Conservation (phyloP, 495 filamentous ascomycete genomes). For the Penicillium simplicissimum region DNA sequence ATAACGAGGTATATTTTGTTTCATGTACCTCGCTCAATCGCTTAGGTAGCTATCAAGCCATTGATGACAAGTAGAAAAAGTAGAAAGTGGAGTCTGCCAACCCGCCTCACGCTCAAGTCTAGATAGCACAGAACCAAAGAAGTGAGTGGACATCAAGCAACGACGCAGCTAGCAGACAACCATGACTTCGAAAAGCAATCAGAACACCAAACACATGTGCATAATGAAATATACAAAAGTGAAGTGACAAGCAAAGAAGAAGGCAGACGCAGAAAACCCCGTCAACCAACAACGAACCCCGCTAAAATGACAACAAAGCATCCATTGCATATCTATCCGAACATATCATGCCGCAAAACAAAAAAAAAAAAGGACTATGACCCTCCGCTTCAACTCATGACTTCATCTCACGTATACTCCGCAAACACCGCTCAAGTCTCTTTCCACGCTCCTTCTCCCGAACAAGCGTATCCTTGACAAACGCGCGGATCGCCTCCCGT, state of each 20-base stretch:
- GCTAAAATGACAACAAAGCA: neutral
- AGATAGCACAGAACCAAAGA: neutral
- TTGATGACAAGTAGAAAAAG: constrained; percentile 4
- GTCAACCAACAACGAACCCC: neutral
- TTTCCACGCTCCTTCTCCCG: constrained; percentile 77
- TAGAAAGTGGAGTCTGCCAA: neutral
- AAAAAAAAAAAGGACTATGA: neutral
- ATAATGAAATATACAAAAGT: constrained; percentile 27
- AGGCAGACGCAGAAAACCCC: neutral
- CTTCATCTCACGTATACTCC: constrained; percentile 39
- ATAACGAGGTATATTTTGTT: neutral
- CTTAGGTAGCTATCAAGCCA: constrained; percentile 6
- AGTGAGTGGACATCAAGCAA: too few relatives aligned
- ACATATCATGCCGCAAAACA: constrained; percentile 5
- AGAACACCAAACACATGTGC: constrained; percentile 19
- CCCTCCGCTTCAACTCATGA: constrained; percentile 5
- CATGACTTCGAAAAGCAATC: constrained; percentile 7
- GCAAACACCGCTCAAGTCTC: constrained; percentile 66
- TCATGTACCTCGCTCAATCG: neutral
- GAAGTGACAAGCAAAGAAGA: neutral
- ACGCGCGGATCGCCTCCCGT: constrained; percentile 66
- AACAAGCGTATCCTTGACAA: constrained; percentile 76
- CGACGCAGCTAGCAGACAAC: constrained; percentile 4
- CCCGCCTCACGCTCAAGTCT: neutral
- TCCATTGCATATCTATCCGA: constrained; percentile 17